Conservation (phyloP, 1,284 basidiomycete species). For the Abortiporus biennis region DNA sequence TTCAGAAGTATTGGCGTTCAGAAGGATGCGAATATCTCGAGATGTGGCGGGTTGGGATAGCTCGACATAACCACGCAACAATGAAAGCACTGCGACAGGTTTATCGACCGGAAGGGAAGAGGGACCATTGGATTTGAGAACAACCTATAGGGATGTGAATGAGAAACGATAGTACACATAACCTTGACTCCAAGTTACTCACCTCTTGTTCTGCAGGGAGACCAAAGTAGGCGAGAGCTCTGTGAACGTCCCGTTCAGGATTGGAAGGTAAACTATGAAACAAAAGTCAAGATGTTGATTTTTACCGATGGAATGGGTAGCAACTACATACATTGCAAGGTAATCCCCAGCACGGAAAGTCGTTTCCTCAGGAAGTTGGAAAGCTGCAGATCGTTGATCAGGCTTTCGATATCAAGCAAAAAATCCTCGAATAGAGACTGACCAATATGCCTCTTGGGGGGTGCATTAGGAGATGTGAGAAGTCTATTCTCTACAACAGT, state of each 20-base stretch:
- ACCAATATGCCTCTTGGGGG: conserved; percentile 40
- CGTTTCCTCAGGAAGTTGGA: conserved; percentile 37
- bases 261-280: conserved; percentile 35
- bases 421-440: conserved; percentile 4
- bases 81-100: conserved; percentile 28
- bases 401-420: not conserved
- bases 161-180: not conserved
- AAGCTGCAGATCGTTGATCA: conserved; percentile 22
- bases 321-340: conserved; percentile 32
- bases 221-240: conserved; percentile 32
- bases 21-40: conserved; percentile 22
- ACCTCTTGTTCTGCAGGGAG: conserved; percentile 39
- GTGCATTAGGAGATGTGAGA: conserved; percentile 32
- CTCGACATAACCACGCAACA: conserved; percentile 42
- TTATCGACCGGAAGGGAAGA: conserved; percentile 35
- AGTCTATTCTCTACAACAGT: conserved; percentile 34
- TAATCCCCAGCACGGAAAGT: conserved; percentile 43
- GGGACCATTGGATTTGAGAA: conserved; percentile 31
- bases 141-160: too few relatives aligned
- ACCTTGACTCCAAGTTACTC: not conserved
- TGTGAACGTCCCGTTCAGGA: conserved; percentile 31
- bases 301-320: not conserved
- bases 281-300: not conserved
- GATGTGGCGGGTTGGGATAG: conserved; percentile 40
- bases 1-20: conserved; percentile 4